A percentile compares a stretch with the other conserved stretches of the same genome.
Evolutionary conservation across 1,284 basidiomycete genomes (phyloP).

Genomic region (Pseudomicrostroma phylloplanum): DNA sequence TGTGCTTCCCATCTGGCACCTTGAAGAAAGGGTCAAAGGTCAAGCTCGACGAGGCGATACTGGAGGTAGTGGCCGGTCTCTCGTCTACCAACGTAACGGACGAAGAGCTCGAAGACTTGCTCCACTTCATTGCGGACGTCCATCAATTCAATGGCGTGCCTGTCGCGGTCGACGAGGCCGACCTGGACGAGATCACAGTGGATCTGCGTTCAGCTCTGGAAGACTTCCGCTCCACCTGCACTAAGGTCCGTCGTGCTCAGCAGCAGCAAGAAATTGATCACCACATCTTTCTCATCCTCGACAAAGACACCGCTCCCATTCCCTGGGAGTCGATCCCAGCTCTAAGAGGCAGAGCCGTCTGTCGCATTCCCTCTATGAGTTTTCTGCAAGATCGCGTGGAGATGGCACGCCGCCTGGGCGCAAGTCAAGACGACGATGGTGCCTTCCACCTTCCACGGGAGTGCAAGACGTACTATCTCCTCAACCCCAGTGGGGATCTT

Average conservation of each 20-base stretch:
- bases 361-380: conserved; percentile 78
- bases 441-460: not conserved
- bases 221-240: conserved; percentile 25
- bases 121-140: conserved; percentile 87
- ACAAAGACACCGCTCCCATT: conserved; percentile 79
- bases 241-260: conserved; percentile 40
- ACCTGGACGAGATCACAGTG: conserved; percentile 70
- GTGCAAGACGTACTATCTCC: conserved; percentile 66
- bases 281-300: conserved; percentile 83
- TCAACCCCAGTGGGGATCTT: conserved; percentile 90
- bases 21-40: conserved; percentile 57
- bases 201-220: conserved; percentile 41
- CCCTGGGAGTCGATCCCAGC: conserved; percentile 95
- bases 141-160: conserved; percentile 87
- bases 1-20: conserved; percentile 54
- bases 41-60: conserved; percentile 62
- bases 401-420: conserved; percentile 16
- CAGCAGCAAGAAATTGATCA: conserved; percentile 48
- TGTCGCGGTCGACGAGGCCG: conserved; percentile 83
- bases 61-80: conserved; percentile 80
- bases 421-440: conserved; percentile 10
- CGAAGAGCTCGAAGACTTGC: conserved; percentile 89
- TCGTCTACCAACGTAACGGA: conserved; percentile 68
- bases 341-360: conserved; percentile 74
- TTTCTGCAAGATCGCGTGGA: conserved; percentile 72